Evolutionary conservation across 1,284 basidiomycete genomes (phyloP).

Genomic region (Xerocomus subilludens): DNA sequence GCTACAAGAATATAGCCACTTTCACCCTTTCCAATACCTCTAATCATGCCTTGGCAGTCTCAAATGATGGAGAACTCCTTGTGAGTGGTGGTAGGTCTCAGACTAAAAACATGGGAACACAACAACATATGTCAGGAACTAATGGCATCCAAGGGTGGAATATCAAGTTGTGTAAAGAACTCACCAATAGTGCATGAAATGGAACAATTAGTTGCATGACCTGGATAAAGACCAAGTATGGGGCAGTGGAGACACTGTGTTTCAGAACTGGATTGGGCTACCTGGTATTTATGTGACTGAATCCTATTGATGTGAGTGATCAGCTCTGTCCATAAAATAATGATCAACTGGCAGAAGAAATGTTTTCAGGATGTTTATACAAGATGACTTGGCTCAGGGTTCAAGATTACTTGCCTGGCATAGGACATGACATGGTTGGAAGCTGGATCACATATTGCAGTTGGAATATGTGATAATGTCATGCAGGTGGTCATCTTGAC

Average conservation of each 20-base stretch:
- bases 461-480: no score
- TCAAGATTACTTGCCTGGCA: no score
- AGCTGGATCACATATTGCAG: no score
- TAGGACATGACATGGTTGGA: no score
- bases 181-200: not conserved
- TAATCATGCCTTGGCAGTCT: not conserved
- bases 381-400: no score
- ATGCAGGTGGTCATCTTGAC: no score
- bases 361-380: no score
- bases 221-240: not conserved
- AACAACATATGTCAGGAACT: no score
- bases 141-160: not conserved
- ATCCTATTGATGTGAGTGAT: not conserved
- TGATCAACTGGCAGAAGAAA: not conserved
- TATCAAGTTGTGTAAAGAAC: not conserved
- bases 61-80: not conserved
- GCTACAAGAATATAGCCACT: not conserved
- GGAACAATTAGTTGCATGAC: not conserved
- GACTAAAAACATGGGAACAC: no score
- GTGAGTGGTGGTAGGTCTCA: not conserved
- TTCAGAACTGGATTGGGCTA: not conserved
- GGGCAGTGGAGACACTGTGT: not conserved
- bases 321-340: no score
- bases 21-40: not conserved
- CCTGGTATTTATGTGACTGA: not conserved